Percentiles rank a stretch among this genome's conserved stretches.
phyloP scores from a whole-genome alignment of 768 basidiomycete genomes.

The Boletus tylopilopsis region DNA sequence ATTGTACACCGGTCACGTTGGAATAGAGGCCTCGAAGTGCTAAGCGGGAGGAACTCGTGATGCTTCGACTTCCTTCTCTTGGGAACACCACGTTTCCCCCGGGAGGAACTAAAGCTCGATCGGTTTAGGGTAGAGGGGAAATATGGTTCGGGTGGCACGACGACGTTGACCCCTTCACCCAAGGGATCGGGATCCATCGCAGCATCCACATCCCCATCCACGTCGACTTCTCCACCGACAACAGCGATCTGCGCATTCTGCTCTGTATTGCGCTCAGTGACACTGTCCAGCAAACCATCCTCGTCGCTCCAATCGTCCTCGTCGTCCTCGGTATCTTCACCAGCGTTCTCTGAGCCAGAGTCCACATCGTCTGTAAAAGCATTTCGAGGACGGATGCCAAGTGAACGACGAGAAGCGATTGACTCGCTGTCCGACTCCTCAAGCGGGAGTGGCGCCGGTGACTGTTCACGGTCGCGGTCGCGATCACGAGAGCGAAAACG shows the following conservation, averaged over 20 bases:
- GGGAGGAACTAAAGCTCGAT: slow-evolving; percentile 35
- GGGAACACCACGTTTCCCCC: slow-evolving; percentile 34
- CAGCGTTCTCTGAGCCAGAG: slow-evolving; percentile 61
- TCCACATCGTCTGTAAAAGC: slow-evolving; percentile 58
- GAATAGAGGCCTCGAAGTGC: slow-evolving; percentile 77
- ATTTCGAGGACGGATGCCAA: slow-evolving; percentile 53
- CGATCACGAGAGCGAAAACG: slow-evolving; percentile 57
- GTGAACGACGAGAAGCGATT: slow-evolving; percentile 27
- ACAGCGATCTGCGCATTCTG: slow-evolving; percentile 60
- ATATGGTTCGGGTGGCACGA: slow-evolving; percentile 80
- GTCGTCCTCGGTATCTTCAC: slow-evolving; percentile 49
- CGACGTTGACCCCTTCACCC: slow-evolving; percentile 89
- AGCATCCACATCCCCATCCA: slow-evolving; percentile 50
- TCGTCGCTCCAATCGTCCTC: slow-evolving; percentile 61
- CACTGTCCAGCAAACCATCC: slow-evolving; percentile 59
- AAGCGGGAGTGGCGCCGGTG: slow-evolving; percentile 54
- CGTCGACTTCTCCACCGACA: slow-evolving; percentile 28
- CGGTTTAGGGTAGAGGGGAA: slow-evolving; percentile 71
- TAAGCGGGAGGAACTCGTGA: slow-evolving; percentile 60
- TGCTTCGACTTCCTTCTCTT: slow-evolving; percentile 59
- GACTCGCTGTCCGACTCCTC: slow-evolving; percentile 53
- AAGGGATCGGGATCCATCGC: slow-evolving; percentile 72
- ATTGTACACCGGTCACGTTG: slow-evolving; percentile 92
- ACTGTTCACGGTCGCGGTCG: slow-evolving; percentile 49
- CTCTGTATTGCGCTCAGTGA: slow-evolving; percentile 88